Base-by-base conservation (phyloP, 352 stramenopile genomes). In the Globisporangium yorkense region DNA sequence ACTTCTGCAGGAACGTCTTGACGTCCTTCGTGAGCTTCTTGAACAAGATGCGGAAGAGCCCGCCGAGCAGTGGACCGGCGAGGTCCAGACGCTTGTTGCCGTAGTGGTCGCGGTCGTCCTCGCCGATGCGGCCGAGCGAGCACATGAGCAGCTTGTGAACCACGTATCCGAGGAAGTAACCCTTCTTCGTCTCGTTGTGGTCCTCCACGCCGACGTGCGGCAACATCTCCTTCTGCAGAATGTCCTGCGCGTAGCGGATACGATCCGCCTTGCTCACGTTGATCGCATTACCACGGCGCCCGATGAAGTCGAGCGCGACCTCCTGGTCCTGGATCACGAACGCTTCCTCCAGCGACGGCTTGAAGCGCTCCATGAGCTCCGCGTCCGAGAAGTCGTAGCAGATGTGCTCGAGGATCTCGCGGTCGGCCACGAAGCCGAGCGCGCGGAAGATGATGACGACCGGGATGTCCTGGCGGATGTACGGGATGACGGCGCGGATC, bases 91-190 rank as follows among this genome's bases (percentile, higher is more conserved):
- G 89, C 70, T 99, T 99, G 84, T 99, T 99, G 53, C 96, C 97
- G 77, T 99, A 99, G 73, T 99, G 97, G 84, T 99, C 98, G 63
- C 97, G 92, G 74, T 99, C 98, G 68, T 99, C 97, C 74, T 99
- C 97, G 21, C 97, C 94, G 24, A 97, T 88, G 35, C 97, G 88
- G 33, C 96, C 97, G 13, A 99, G 78, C 58, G 95, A 98, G 68
- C 97, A 99, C 88, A 98, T 98, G 45, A 99, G 87, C 58, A 99
- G 70, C 70, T 99, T 99, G 87, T 99, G 97, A 24, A 99, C 97
- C 15, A 99, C 96, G 75, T 99, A 99, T 45, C 97, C 97, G 9
- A 99, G 72, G 71, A 99, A 99, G 71, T 99, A 99, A 12, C 88
- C 84, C 58, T 97, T 97, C 71, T 96, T 96, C 6, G 96, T 99